Evolutionary conservation across 148 eudicot genomes (phyloP), one percentile per base, ranked within the genome.

Genomic region (Vaccinium macrocarpon): DNA sequence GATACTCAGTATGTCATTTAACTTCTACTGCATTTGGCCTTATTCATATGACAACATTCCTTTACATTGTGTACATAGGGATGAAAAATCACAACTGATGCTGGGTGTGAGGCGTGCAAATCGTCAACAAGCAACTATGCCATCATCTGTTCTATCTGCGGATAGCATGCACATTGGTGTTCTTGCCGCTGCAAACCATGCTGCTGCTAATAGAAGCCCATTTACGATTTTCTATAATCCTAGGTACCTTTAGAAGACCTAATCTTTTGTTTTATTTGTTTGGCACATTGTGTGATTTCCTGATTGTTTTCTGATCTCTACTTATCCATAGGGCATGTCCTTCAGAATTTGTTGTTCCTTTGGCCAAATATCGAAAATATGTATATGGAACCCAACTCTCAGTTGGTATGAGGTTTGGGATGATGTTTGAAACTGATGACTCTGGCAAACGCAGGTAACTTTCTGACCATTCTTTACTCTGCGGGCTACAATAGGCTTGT

Each of bases 141-240:
- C 99, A 52, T 97, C 99, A 68, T 97, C 99, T 11, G 99, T 97
- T 76, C 86, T 97, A 21, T 97, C 99, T 78, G 97, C 98, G 66
- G 99, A 97, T 80, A 97, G 98, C 87, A 97, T 97, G 99, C 98
- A 97, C 85, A 97, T 97, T 61, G 99, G 99, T 49, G 95, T 97
- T 75, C 97, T 97, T 88, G 99, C 99, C 57, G 99, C 99, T 80
- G 99, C 99, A 1, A 96, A 98, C 82, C 97, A 97, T 88, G 98
- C 99, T 90, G 92, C 95, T 80, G 94, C 96, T 72, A 95, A 91
- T 82, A 88, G 93, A 86, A 97, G 92, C 81, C 89, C 96, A 1
- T 97, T 97, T 73, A 89, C 95, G 2, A 90, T 97, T 76, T 97
- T 97, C 84, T 97, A 95, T 88, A 97, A 97, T 81, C 99, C 99